Percentiles rank a stretch among this genome's conserved stretches.
Conservation (phyloP, 345 rosid species). For the Corchorus olitorius region DNA sequence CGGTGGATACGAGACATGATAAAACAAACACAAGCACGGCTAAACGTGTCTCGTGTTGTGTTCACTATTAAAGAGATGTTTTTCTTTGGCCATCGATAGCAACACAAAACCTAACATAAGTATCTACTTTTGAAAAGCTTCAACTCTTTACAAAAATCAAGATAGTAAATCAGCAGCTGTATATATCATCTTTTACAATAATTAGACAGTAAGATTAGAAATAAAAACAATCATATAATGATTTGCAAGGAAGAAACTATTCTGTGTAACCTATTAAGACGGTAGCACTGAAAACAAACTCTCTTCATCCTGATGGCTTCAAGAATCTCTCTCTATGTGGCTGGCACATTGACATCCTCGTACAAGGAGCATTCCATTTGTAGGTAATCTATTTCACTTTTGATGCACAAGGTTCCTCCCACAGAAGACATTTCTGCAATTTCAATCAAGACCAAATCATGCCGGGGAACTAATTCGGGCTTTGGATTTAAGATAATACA, state of each 20-base stretch:
- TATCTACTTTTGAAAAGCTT: neutral
- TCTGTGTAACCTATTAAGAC: neutral
- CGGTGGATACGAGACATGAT: too few relatives aligned
- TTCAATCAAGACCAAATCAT: conserved; percentile 9
- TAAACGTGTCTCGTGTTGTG: too few relatives aligned
- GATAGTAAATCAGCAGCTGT: neutral
- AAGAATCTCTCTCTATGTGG: neutral
- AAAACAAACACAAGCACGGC: too few relatives aligned
- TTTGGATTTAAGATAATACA: neutral
- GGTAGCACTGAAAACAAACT: neutral
- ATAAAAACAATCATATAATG: neutral
- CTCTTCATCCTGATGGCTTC: neutral
- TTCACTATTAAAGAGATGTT: too few relatives aligned
- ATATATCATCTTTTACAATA: neutral
- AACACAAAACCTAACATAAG: neutral
- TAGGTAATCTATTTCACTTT: conserved; percentile 19
- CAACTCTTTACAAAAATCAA: neutral
- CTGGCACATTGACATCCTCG: neutral
- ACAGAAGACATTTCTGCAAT: conserved; percentile 45
- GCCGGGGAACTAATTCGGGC: neutral
- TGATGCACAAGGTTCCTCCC: conserved; percentile 40
- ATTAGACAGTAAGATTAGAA: neutral
- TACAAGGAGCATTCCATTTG: neutral
- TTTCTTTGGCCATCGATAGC: neutral
- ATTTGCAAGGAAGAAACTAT: neutral